A percentile compares a stretch with the other conserved stretches of the same genome.
These are phyloP conservation scores for Colletotrichum tropicicola DNA, from an alignment of 2,329 filamentous ascomycete genomes.

Conservation along the genomic window DNA sequence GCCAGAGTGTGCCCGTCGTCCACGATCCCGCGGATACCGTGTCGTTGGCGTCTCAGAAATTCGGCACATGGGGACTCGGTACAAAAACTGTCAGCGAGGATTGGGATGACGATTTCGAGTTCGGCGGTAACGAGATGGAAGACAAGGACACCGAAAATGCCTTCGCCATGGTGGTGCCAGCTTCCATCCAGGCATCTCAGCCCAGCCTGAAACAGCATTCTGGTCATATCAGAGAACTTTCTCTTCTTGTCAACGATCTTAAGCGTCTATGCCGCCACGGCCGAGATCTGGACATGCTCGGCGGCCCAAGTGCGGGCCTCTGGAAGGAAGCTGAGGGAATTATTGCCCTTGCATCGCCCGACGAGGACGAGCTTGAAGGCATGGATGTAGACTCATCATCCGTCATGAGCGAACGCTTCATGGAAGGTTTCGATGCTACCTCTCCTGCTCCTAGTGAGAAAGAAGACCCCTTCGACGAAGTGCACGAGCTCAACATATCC, in stretches of 20 bases:
- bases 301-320: conserved; percentile 66
- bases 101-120: conserved; percentile 92
- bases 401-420: conserved; percentile 52
- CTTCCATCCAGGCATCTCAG: conserved; percentile 82
- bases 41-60: conserved; percentile 70
- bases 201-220: conserved; percentile 85
- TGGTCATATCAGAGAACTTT: conserved; percentile 83
- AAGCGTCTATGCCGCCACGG: conserved; percentile 80
- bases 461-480: conserved; percentile 52
- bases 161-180: conserved; percentile 75
- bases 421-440: conserved; percentile 57
- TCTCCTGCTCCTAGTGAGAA: conserved; percentile 46
- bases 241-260: conserved; percentile 82
- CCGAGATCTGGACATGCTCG: conserved; percentile 70
- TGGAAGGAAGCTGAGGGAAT: conserved; percentile 89
- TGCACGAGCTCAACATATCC: conserved; percentile 51
- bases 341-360: conserved; percentile 81
- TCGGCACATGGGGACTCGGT: conserved; percentile 84
- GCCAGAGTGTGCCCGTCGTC: conserved; percentile 81
- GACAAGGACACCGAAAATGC: conserved; percentile 46
- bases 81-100: conserved; percentile 84
- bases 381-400: conserved; percentile 46
- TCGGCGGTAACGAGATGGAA: conserved; percentile 59
- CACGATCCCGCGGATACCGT: conserved; percentile 68
- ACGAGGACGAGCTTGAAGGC: conserved; percentile 63